Evolutionary conservation across 192 early-diverging fungal genomes (phyloP), one percentile per base, ranked within the genome.

Genomic region (Mortierella antarctica): DNA sequence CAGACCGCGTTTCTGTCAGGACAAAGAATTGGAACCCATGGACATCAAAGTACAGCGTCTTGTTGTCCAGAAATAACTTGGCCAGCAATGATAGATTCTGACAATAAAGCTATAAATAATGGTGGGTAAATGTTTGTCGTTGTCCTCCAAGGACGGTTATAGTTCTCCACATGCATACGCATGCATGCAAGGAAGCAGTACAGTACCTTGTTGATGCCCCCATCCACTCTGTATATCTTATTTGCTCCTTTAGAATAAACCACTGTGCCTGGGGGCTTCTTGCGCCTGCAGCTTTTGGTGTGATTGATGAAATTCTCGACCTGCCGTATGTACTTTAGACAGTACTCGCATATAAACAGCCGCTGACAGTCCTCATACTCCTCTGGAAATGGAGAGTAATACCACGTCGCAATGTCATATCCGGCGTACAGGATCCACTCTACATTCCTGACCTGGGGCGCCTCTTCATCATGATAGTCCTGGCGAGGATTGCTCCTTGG

Each of bases 11-110:
- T 61, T 91, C 90, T 11, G 91, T 92, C 65, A 99, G 82, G 0
- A 98, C 87, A 75, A 97, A 99, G 73, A 99, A 99, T n/a, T 95
- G 73, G 70, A 98, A 99, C 6, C 93, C 88, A 57, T 96, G 94
- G 17, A 97, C 89, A 66, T 98, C 98, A 75, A 96, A 99, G 65
- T 94, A 98, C 12, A 98, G 86, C 1, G 96, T 97, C 79, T 99
- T 99, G 87, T 97, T 94, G 77, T 99, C 98, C 54, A 99, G 82
- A 82, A 98, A 99, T 78, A 96, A 86, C 77, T 98, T 99, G 47
- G 95, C 93, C 62, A 99, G 73, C 17, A 99, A 84, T 52, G 95
- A 97, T 21, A 99, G 81, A 79, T 97, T 98, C 70, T 99, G 98
- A 74, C 96, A 96, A 76, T 96, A 99, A 7, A 97, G 83, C 91